Conservation (phyloP, 352 stramenopile species). For the Blastocystis sp. region DNA sequence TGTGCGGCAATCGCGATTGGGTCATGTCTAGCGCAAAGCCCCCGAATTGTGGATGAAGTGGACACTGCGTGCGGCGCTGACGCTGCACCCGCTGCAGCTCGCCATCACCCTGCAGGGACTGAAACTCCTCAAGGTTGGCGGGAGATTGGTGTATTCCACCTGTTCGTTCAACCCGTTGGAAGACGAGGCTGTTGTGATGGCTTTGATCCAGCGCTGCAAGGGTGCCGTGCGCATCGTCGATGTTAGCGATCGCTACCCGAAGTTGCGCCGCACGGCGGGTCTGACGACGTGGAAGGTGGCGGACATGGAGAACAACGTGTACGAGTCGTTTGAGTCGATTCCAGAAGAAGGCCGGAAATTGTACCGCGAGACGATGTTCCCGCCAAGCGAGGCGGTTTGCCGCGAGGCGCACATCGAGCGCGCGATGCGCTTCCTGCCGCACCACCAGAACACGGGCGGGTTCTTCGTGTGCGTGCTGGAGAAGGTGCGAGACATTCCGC, state of each 20-base stretch:
- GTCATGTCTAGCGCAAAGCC: constrained; percentile 83
- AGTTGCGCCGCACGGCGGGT: constrained; percentile 82
- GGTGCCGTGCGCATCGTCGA: constrained; percentile 86
- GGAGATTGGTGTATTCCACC: constrained; percentile 90
- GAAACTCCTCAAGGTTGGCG: constrained; percentile 75
- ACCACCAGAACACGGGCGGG: constrained; percentile 94
- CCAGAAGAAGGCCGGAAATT: constrained; percentile 76
- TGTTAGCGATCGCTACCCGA: constrained; percentile 74
- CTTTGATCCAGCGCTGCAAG: constrained; percentile 86
- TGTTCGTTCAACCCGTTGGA: constrained; percentile 98
- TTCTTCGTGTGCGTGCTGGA: constrained; percentile 97
- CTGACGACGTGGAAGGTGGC: constrained; percentile 87
- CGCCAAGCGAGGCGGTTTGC: constrained; percentile 75
- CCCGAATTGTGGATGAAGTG: constrained; percentile 89
- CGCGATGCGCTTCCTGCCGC: constrained; percentile 92
- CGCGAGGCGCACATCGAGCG: constrained; percentile 80
- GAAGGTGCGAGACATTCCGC: constrained; percentile 76
- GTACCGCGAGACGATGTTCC: constrained; percentile 67
- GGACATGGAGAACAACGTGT: constrained; percentile 75
- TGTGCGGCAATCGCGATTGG: background rate
- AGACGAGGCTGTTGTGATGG: constrained; percentile 95
- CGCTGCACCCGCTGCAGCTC: constrained; percentile 89
- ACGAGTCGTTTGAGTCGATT: constrained; percentile 30
- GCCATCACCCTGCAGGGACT: constrained; percentile 84
- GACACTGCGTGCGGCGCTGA: constrained; percentile 82